Base-by-base conservation (phyloP, 306 rosid genomes). In the Trifolium fragiferum region DNA sequence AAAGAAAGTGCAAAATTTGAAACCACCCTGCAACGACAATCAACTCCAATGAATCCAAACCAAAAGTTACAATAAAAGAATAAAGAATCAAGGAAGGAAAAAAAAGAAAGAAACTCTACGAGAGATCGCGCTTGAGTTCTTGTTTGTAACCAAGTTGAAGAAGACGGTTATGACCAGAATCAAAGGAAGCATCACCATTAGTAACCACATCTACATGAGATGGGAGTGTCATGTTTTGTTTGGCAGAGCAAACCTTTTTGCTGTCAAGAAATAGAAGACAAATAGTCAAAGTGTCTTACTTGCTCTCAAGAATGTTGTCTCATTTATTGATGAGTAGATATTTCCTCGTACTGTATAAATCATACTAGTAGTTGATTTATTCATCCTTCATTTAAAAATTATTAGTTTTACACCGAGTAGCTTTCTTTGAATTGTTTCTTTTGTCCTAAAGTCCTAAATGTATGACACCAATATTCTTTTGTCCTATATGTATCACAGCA, bases 111-210 rank as follows among this genome's bases (percentile, higher is more conserved):
- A 23, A 44, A 40, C 47, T 41, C 78, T 84, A 93, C 97, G 96
- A 91, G 54, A 93, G 88, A 12, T 89, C 89, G 77, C 98, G 97
- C 79, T 93, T 91, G 89, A 93, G 94, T 76, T 93, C 97, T 82
- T 93, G 98, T 57, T 90, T 93, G 91, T 91, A 91, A 55, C 97
- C 98, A 37, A 93, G 96, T 76, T 93, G 84, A 46, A 82, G 82
- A 70, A 93, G 98, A 64, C 98, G 97, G 64, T 88, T 72, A 80
- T 88, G 90, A 7, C 97, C 97, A 15, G 98, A 89, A 63, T 93
- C 98, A 61, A 79, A 58, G 20, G 86, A 75, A 76, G 32, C 76
- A 75, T 40, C 70, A 5, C 73, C 86, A 21, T 84, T 80, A 15
- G 40, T 15, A 16, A 55, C 61, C 32, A 23, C 75, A 20, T 68